phyloP scores from a whole-genome alignment of 2,329 filamentous ascomycete species.

The Paraphaeosphaeria minitans region DNA sequence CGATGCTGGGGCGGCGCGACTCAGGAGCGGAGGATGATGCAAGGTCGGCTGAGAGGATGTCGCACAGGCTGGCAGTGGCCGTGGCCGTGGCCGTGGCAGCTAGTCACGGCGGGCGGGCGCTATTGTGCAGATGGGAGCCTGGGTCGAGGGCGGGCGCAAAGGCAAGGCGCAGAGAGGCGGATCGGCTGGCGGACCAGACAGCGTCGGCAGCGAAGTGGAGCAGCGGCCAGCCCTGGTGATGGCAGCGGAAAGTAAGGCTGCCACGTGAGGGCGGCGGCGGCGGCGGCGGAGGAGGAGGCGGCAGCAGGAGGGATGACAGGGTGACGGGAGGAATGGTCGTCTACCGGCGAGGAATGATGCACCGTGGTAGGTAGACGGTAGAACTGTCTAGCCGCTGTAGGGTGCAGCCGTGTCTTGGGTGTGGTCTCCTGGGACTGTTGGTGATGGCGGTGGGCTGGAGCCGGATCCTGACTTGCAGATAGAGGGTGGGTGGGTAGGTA shows the following conservation, averaged over 20 bases:
- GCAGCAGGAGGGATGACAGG: constrained; percentile 19
- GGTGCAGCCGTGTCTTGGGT: constrained; percentile 8
- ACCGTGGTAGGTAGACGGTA: no score
- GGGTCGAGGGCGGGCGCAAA: neutral
- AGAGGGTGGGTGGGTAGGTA: no score
- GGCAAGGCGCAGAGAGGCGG: constrained; percentile 6
- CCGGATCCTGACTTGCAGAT: constrained; percentile 9
- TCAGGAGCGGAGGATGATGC: constrained; percentile 11
- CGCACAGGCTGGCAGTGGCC: constrained; percentile 6
- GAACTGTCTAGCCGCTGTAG: constrained; percentile 26
- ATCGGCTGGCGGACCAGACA: constrained; percentile 2
- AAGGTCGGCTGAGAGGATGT: constrained; percentile 14
- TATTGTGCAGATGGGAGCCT: neutral
- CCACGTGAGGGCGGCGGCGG: constrained; percentile 24
- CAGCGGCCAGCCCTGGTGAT: constrained; percentile 11
- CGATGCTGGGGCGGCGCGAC: neutral
- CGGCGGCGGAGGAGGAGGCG: constrained; percentile 18
- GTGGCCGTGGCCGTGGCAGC: no score
- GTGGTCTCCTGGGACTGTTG: no score
- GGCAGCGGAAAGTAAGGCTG: constrained; percentile 12
- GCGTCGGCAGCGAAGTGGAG: constrained; percentile 7
- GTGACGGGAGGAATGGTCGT: constrained; percentile 7
- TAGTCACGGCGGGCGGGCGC: constrained; percentile 1
- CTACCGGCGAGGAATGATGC: constrained; percentile 14
- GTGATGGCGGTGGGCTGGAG: neutral